These are phyloP conservation scores for Fusarium sarcochroum DNA, from an alignment of 2,329 filamentous ascomycete genomes.

Conservation along the genomic window DNA sequence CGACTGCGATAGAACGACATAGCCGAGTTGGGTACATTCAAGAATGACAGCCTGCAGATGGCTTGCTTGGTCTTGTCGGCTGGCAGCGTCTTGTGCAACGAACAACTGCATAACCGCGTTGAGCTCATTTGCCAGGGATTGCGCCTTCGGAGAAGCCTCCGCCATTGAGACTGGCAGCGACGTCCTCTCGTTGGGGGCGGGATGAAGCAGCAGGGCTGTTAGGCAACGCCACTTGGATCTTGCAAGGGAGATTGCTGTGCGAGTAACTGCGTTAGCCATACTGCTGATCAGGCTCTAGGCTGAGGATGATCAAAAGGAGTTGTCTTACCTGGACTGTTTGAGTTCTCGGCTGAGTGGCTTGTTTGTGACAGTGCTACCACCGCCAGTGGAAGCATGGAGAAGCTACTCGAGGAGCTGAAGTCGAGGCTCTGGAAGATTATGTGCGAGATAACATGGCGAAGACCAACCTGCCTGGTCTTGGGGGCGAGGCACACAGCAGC, in stretches of 20 bases:
- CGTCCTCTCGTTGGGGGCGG: slow-evolving; percentile 54
- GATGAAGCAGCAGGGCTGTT: slow-evolving; percentile 59
- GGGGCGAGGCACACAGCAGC: slow-evolving; percentile 52
- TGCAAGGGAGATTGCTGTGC: slow-evolving; percentile 48
- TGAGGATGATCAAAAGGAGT: too few relatives aligned
- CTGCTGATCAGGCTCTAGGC: not conserved
- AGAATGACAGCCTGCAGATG: slow-evolving; percentile 58
- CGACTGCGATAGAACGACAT: slow-evolving; percentile 60
- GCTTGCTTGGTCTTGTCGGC: slow-evolving; percentile 52
- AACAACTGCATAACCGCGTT: slow-evolving; percentile 55
- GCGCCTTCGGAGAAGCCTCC: slow-evolving; percentile 51
- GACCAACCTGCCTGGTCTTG: slow-evolving; percentile 50
- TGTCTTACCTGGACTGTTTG: slow-evolving; percentile 51
- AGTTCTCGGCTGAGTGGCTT: slow-evolving; percentile 48
- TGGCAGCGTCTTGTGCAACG: slow-evolving; percentile 44
- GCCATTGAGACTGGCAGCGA: slow-evolving; percentile 51
- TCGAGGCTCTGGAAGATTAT: slow-evolving; percentile 55
- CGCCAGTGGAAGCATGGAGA: slow-evolving; percentile 56
- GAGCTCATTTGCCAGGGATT: slow-evolving; percentile 52
- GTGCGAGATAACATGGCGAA: slow-evolving; percentile 57
- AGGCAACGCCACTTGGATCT: slow-evolving; percentile 60
- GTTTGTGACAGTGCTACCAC: slow-evolving; percentile 51
- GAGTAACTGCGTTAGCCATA: not conserved
- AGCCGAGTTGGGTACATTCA: slow-evolving; percentile 59
- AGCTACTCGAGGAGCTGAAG: slow-evolving; percentile 42